Base-by-base conservation (phyloP, 192 early-diverging fungal species). In the Linderina pennispora region DNA sequence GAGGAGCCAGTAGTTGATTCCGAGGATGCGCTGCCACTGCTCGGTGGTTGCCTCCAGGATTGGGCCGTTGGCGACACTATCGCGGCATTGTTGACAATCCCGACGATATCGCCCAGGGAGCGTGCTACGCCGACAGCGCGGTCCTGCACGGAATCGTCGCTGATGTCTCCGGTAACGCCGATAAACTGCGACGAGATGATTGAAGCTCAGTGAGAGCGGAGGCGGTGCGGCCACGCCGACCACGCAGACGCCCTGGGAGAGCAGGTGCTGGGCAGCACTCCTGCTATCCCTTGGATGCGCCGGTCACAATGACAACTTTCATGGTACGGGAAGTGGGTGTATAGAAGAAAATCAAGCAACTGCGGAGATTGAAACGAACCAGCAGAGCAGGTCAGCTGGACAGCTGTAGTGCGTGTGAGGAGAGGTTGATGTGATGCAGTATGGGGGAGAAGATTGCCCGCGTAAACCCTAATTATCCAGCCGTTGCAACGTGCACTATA, bases 191-290 rank as follows among this genome's bases (percentile, higher is more conserved):
- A 82, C 86, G 1, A 59, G 50, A 86, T 65, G 22, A 72, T 18
- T 78, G 54, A 5, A 83, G 54, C 8, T 44, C 33, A 8, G 60
- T 31, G 19, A 84, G 65, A 0, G 53, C 36, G 10, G 64, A 48
- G 14, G 53, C 33, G 11, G 76, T 77, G 13, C 86, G 81, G 79
- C 77, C 9, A 82, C 54, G 1, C 83, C 91, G 11, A 91, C 38
- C 21, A 94, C 85, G 4, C 22, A 28, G 13, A 48, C 26, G 23
- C 35, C 10, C 10, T 34, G 22, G n/a, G 20, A 2, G 6, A 64
- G 49, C 48, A 66, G 37, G 22, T 59, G 17, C 10, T 55, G 28
- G 35, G 56, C 58, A 13, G 54, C 50, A 21, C 55, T 42, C 5
- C 47, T 45, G 3, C 63, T 56, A 59, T 8, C 63, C 52, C 48